Evolutionary conservation across 139 green algal genomes (phyloP).

Genomic region (Micractinium conductrix): DNA sequence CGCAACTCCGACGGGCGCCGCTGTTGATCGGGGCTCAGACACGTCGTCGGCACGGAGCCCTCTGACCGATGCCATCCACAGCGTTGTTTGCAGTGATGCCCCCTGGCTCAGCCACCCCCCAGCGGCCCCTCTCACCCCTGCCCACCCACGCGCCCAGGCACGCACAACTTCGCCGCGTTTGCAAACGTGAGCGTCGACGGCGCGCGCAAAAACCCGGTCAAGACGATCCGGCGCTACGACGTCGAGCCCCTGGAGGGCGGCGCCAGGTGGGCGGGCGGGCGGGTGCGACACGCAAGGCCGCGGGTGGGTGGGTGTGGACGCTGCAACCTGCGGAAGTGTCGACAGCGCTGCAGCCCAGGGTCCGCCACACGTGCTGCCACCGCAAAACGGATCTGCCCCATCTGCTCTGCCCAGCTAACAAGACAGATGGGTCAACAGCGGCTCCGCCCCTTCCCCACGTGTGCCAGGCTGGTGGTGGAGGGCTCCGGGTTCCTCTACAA

Average conservation of each 20-base stretch:
- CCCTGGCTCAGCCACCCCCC: too few relatives aligned
- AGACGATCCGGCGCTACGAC: conserved; percentile 61
- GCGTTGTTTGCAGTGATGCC: too few relatives aligned
- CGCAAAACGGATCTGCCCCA: background rate
- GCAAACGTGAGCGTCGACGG: conserved; percentile 50
- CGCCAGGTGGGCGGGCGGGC: background rate
- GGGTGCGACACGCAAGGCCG: too few relatives aligned
- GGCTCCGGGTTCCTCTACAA: conserved; percentile 85
- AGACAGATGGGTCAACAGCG: background rate
- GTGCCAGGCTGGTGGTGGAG: conserved; percentile 60
- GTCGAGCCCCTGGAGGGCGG: conserved; percentile 35
- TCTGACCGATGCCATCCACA: too few relatives aligned
- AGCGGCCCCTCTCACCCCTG: too few relatives aligned
- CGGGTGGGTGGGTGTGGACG: background rate
- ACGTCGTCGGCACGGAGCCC: too few relatives aligned
- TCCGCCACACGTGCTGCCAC: background rate
- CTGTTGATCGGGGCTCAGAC: too few relatives aligned
- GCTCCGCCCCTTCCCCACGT: background rate
- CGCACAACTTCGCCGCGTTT: conserved; percentile 78
- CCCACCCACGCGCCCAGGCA: too few relatives aligned
- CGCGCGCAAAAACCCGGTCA: conserved; percentile 56
- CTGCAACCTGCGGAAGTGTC: background rate
- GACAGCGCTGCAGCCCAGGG: background rate
- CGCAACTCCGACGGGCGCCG: too few relatives aligned
- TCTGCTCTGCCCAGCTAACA: background rate